These are phyloP conservation scores for Cladosporium sp. DNA, from an alignment of 2,329 filamentous ascomycete species.

Conservation along the genomic window DNA sequence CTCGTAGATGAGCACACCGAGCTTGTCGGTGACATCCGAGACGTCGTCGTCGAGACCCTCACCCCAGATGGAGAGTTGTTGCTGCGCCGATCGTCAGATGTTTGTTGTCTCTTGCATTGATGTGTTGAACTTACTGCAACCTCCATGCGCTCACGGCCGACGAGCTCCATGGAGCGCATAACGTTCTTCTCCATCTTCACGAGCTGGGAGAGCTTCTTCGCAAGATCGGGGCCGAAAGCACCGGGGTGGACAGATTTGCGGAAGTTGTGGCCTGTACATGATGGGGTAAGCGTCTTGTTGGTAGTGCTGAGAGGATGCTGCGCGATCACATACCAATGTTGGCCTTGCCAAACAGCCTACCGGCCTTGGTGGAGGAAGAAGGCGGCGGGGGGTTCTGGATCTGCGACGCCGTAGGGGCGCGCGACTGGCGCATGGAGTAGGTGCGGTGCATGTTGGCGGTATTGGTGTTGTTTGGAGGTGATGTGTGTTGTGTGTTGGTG, in stretches of 20 bases:
- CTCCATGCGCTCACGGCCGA: slow-evolving; percentile 95
- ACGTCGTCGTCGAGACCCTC: slow-evolving; percentile 95
- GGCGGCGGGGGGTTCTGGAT: slow-evolving; percentile 91
- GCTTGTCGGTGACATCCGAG: slow-evolving; percentile 97
- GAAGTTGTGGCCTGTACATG: slow-evolving; percentile 60
- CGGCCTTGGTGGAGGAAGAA: slow-evolving; percentile 83
- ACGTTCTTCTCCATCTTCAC: slow-evolving; percentile 99
- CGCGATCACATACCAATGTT: slow-evolving; percentile 66
- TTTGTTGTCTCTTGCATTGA: too few relatives aligned
- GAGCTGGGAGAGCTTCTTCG: slow-evolving; percentile 95
- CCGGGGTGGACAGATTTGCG: slow-evolving; percentile 67
- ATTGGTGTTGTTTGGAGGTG: too few relatives aligned
- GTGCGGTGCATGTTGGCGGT: slow-evolving; percentile 85
- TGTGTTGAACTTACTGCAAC: slow-evolving; percentile 71
- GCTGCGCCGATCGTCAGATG: slow-evolving; percentile 50
- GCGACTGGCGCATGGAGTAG: slow-evolving; percentile 96
- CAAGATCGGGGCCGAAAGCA: slow-evolving; percentile 79
- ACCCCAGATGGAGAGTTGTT: slow-evolving; percentile 99
- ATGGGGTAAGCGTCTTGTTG: slow-evolving; percentile 8
- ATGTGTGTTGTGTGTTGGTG: too few relatives aligned
- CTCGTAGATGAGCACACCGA: slow-evolving; percentile 95
- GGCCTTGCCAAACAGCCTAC: slow-evolving; percentile 80
- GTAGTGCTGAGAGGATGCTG: neutral
- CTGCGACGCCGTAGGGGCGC: slow-evolving; percentile 90
- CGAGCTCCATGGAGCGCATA: slow-evolving; percentile 96